These are phyloP conservation scores for Sindora glabra DNA, from an alignment of 306 rosid species.

Conservation along the genomic window DNA sequence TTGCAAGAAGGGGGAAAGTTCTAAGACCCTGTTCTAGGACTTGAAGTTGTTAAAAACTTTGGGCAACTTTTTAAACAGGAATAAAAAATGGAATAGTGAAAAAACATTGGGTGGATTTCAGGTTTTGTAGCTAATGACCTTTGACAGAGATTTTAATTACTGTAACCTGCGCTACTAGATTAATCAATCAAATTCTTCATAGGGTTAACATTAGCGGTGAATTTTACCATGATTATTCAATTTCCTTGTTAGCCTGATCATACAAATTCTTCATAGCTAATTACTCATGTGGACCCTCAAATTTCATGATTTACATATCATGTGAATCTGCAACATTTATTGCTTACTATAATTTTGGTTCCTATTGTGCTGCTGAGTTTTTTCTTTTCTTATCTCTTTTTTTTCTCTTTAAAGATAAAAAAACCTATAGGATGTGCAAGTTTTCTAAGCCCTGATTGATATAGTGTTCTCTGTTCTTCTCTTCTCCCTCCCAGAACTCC, in stretches of 20 bases:
- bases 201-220: too few species aligned
- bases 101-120: not conserved
- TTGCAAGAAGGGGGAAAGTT: too few species aligned
- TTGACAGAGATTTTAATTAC: not conserved
- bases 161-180: not conserved
- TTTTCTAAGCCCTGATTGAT: not conserved
- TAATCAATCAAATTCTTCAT: too few species aligned
- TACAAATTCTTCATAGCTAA: too few species aligned
- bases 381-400: too few species aligned
- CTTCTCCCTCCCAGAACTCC: slow-evolving; percentile 49
- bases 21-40: not conserved
- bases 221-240: too few species aligned
- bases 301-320: too few species aligned
- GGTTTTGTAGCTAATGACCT: not conserved
- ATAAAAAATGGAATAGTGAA: not conserved
- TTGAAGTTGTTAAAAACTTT: not conserved
- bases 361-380: too few species aligned
- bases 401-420: not conserved
- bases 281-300: too few species aligned
- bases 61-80: not conserved
- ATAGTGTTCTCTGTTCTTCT: not conserved
- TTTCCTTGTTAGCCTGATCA: too few species aligned
- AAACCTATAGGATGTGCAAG: not conserved
- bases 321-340: too few species aligned
- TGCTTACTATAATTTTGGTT: too few species aligned